phyloP scores from a whole-genome alignment of 257 asterid genomes.

The Nicotiana benthamiana region DNA sequence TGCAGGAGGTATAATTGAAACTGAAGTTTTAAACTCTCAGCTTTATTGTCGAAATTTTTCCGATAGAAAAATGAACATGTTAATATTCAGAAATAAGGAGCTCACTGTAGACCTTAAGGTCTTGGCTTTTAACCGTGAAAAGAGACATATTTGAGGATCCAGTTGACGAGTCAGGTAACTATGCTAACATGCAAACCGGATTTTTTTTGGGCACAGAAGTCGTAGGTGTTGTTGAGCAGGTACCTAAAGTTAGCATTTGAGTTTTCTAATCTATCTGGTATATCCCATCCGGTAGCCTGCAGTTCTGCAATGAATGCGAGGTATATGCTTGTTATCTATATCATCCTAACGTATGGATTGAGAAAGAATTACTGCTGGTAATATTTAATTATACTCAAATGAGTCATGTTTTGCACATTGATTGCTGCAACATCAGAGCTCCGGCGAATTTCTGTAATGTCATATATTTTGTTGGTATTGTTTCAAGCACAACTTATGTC shows the following conservation, averaged over 20 bases:
- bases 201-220: not conserved
- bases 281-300: not conserved
- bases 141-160: not conserved
- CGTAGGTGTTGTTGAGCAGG: not conserved
- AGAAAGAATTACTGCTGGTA: not conserved
- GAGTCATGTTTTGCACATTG: not conserved
- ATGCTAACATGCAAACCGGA: not conserved
- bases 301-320: not conserved
- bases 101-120: not conserved
- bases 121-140: not conserved
- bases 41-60: not conserved
- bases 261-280: not conserved
- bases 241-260: not conserved
- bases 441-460: not conserved
- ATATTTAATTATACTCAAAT: not conserved
- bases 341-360: not conserved
- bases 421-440: not conserved
- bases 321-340: not conserved
- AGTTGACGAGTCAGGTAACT: not conserved
- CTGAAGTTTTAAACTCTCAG: not conserved
- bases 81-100: not conserved
- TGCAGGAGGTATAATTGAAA: not conserved
- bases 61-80: not conserved
- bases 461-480: not conserved
- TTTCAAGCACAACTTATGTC: not conserved